A percentile compares a stretch with the other conserved stretches of the same genome.
phyloP scores from a whole-genome alignment of 2,329 filamentous ascomycete species.

The Trichoderma hamatum region DNA sequence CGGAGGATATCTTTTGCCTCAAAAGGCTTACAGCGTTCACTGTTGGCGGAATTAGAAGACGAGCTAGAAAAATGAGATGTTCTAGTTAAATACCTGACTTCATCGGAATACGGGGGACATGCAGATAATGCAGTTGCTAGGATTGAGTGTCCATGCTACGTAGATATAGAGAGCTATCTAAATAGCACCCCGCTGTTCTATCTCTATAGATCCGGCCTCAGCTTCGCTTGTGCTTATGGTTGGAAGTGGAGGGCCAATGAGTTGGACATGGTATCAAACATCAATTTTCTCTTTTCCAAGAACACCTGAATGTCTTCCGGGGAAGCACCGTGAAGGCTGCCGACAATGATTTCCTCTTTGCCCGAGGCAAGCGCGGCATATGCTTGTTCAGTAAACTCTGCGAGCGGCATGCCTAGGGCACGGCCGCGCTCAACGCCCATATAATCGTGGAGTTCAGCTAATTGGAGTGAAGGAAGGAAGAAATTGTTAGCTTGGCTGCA shows the following conservation, averaged over 20 bases:
- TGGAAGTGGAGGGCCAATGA: not conserved
- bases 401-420: slow-evolving; percentile 20
- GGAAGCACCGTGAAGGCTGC: not conserved
- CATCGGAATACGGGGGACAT: not conserved
- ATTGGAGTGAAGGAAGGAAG: not conserved
- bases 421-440: slow-evolving; percentile 17
- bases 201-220: too few relatives aligned
- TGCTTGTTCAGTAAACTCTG: slow-evolving; percentile 14
- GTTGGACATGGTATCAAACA: slow-evolving; percentile 7
- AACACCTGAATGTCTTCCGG: not conserved
- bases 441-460: slow-evolving; percentile 23
- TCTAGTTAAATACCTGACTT: not conserved
- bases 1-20: not conserved
- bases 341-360: slow-evolving; percentile 20
- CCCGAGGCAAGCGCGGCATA: slow-evolving; percentile 16
- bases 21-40: not conserved
- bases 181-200: not conserved
- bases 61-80: not conserved
- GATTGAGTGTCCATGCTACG: not conserved
- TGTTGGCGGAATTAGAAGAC: not conserved
- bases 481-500: not conserved
- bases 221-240: not conserved
- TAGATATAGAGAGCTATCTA: not conserved
- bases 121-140: not conserved
- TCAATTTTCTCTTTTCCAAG: not conserved